Conservation (phyloP, 495 filamentous ascomycete genomes). For the Neurospora cerealis region DNA sequence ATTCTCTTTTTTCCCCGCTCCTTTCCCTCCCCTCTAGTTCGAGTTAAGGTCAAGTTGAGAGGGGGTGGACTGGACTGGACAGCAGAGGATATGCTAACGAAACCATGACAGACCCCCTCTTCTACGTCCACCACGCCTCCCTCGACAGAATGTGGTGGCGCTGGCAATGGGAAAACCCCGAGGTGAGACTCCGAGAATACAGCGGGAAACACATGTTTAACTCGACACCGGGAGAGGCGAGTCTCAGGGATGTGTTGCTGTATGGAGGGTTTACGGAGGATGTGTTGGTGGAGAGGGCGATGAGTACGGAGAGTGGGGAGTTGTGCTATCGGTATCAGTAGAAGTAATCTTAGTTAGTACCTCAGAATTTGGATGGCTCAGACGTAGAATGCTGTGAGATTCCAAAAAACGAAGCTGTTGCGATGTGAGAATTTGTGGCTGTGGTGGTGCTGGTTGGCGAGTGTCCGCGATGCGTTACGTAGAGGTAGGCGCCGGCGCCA, state of each 20-base stretch:
- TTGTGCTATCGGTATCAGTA: slow-evolving; percentile 1
- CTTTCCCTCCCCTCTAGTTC: too few species aligned
- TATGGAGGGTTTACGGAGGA: slow-evolving; percentile 1
- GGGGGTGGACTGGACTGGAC: too few species aligned
- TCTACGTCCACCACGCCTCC: slow-evolving; percentile 1
- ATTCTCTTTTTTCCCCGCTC: too few species aligned
- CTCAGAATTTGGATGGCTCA: too few species aligned
- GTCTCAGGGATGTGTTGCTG: neutral
- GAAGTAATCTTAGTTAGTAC: too few species aligned
- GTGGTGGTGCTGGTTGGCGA: neutral
- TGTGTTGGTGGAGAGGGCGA: neutral
- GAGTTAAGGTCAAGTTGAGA: too few species aligned
- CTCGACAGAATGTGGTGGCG: slow-evolving; percentile 3
- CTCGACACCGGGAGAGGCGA: neutral
- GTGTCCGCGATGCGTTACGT: neutral
- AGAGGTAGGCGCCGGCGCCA: neutral
- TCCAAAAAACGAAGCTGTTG: too few species aligned
- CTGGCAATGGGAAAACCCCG: neutral
- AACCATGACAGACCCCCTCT: neutral
- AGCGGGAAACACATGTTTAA: slow-evolving; percentile 3
- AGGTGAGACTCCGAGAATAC: neutral
- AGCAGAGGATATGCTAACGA: neutral
- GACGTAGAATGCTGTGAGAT: too few species aligned
- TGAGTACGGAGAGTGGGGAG: neutral
- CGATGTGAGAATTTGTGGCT: neutral